Percentiles rank a stretch among this genome's conserved stretches.
phyloP scores from a whole-genome alignment of 2,329 filamentous ascomycete genomes.

The Alternaria infectoria region DNA sequence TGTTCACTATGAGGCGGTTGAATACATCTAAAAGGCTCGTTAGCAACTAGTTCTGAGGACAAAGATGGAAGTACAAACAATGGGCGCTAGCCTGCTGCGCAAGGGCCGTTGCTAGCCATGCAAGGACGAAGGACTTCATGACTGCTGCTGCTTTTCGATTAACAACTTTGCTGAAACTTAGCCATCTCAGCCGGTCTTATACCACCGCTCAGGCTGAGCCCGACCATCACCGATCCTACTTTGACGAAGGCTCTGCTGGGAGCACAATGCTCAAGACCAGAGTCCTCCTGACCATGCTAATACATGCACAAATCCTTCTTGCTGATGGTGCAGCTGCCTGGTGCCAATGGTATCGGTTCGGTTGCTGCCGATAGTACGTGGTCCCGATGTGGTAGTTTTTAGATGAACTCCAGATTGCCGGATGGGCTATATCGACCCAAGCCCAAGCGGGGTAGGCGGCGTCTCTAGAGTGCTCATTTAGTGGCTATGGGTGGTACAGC shows the following conservation, averaged over 20 bases:
- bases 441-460: background rate
- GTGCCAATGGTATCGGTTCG: background rate
- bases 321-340: background rate
- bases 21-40: slow-evolving; percentile 15
- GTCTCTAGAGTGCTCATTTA: background rate
- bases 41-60: background rate
- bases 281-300: background rate
- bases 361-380: background rate
- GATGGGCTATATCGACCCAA: slow-evolving; percentile 1
- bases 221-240: background rate
- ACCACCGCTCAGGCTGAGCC: background rate
- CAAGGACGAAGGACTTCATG: background rate
- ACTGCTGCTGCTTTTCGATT: background rate
- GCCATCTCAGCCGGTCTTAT: background rate
- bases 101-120: background rate
- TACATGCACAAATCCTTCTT: background rate
- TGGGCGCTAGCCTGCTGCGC: background rate
- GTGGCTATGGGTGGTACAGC: background rate
- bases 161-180: background rate
- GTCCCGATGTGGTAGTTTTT: background rate
- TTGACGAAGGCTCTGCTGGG: background rate
- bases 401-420: slow-evolving; percentile 14
- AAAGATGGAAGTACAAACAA: background rate
- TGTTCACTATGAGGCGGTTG: slow-evolving; percentile 24
- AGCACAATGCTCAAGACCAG: background rate